Base-by-base conservation (phyloP, 2,329 filamentous ascomycete genomes). In the Didymella glomerata region DNA sequence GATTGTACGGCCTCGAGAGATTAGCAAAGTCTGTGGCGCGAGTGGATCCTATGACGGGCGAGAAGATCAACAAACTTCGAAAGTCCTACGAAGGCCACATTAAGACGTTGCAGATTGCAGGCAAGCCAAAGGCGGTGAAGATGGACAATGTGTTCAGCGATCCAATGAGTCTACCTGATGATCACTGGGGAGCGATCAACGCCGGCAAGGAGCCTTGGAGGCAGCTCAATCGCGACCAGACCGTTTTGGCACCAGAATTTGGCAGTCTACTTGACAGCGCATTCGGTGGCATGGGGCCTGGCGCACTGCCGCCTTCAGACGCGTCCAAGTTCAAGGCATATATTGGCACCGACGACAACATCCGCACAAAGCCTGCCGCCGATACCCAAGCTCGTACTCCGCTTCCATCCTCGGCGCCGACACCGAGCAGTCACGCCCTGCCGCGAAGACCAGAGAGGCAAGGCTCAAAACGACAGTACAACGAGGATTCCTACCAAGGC, bases 381-480 rank as follows among this genome's bases (percentile, higher is more conserved):
- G 70, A 74, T 16, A 47, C 59, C 20, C 59, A 69, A 47, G 62
- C 64, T 25, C 70, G 60, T 0, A 57, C 68, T 32, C 61, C 67
- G 41, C 66, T 64, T 11, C 54, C 65, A 36, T 62, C 65, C 30
- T 68, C 60, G 30, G 70, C 63, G 48, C 69, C 65, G 14, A 75
- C 66, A 60, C 70, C 78, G 27, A 77, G 74, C 36, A 78, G 76
- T 9, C 66, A 76, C 9, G 74, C 76, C 8, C 73, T 75, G n/a
- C 72, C 71, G n/a, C 68, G 71, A 53, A 82, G 90, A 54, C 86
- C 89, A 32, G 87, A 88, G 67, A 84, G 90, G 47, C 81, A 83
- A 54, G 83, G 86, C 62, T 91, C 90, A 80, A 93, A 93, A 82
- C 85, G 91, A 47, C 86, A 88, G 62, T 93, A 93, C 72, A 87